Evolutionary conservation across 2,329 filamentous ascomycete genomes (phyloP).

Genomic region (Monilinia vaccinii-corymbosi): DNA sequence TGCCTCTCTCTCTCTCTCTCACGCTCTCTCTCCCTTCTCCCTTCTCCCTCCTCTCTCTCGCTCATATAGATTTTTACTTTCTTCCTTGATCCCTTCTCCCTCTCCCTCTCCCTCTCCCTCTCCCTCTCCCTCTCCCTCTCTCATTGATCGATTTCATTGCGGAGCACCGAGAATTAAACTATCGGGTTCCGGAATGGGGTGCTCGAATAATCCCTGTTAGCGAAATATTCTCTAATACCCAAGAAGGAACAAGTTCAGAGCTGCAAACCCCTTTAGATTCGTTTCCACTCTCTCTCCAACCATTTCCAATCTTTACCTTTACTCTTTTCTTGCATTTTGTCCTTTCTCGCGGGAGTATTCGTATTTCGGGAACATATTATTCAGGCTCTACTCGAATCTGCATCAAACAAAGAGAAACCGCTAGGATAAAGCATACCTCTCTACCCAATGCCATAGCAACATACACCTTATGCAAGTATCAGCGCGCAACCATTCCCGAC

Average conservation of each 20-base stretch:
- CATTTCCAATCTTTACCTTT: background rate
- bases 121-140: background rate
- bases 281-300: background rate
- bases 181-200: constrained; percentile 5
- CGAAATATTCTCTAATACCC: constrained; percentile 10
- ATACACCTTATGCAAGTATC: background rate
- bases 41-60: too few species aligned
- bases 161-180: constrained; percentile 2
- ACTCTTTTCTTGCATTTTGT: background rate
- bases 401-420: background rate
- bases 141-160: background rate
- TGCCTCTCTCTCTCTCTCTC: background rate
- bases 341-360: constrained; percentile 7
- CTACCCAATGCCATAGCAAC: background rate
- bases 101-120: too few species aligned
- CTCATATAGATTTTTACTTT: background rate
- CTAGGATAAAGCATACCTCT: background rate
- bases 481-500: background rate
- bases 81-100: constrained; percentile 1
- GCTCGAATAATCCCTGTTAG: constrained; percentile 7
- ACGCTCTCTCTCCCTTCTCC: too few species aligned
- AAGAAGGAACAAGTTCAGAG: constrained; percentile 8
- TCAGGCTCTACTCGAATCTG: background rate
- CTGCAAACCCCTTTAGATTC: constrained; percentile 10
- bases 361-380: background rate